Evolutionary conservation across 495 filamentous ascomycete genomes (phyloP).

Genomic region (Friedmanniomyces simplex): DNA sequence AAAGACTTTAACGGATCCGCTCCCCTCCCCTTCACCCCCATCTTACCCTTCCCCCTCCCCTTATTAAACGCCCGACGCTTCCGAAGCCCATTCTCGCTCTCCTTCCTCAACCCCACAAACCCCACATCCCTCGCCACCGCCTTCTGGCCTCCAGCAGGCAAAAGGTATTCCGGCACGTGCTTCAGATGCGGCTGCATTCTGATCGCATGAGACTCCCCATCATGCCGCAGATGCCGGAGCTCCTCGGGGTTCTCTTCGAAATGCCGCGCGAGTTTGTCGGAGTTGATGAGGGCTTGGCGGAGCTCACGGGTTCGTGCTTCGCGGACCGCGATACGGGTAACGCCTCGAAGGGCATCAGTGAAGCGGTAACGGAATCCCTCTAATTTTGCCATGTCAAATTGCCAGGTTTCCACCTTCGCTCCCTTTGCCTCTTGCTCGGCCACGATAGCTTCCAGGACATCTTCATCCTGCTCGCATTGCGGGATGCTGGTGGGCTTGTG

Average conservation of each 20-base stretch:
- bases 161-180: constrained; percentile 89
- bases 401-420: constrained; percentile 73
- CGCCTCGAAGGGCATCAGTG: constrained; percentile 72
- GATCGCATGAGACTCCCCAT: constrained; percentile 65
- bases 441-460: constrained; percentile 45
- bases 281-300: constrained; percentile 77
- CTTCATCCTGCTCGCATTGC: constrained; percentile 70
- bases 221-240: constrained; percentile 76
- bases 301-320: constrained; percentile 85
- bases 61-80: constrained; percentile 56
- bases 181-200: constrained; percentile 80
- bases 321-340: constrained; percentile 72
- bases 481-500: constrained; percentile 74
- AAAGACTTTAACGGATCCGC: constrained; percentile 85
- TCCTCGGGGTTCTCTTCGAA: constrained; percentile 96
- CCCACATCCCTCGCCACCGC: constrained; percentile 51
- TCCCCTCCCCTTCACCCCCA: constrained; percentile 45
- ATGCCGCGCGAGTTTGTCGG: constrained; percentile 84
- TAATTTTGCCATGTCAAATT: constrained; percentile 88
- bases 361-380: constrained; percentile 92
- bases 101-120: constrained; percentile 68
- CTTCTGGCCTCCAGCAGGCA: constrained; percentile 68
- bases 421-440: constrained; percentile 59
- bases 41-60: constrained; percentile 40
- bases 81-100: constrained; percentile 59